Base-by-base conservation (phyloP, 169 alveolate genomes). In the Plasmodium berghei region DNA sequence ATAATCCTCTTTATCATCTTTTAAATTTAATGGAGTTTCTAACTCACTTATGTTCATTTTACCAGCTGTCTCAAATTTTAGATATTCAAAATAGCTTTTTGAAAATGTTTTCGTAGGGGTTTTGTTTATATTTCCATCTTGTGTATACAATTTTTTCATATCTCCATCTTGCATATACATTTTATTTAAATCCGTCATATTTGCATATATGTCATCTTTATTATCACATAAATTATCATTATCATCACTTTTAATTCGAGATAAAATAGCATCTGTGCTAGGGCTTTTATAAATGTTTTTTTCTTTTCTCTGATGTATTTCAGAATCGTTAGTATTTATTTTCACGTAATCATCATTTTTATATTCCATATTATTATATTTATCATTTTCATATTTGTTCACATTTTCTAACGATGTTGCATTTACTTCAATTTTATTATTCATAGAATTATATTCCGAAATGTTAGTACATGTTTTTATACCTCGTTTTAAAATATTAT, bases 11-110 rank as follows among this genome's bases (percentile, higher is more conserved):
- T 72, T 72, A 6, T 72, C 87, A 2, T 72, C 87, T 40, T 86
- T 86, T 56, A 86, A 58, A 70, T 86, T 70, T 42, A 55, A 18
- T n/a, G 91, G 91, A 0, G 91, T 86, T 62, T 86, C 91, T 52
- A 86, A 59, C 40, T 86, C 91, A 12, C 91, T 86, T 74, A 86
- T 70, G 71, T 86, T 69, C 91, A 86, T 86, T 34, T 86, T 86
- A n/a, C 91, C 91, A 9, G 91, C 91, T 86, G 91, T 86, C 71
- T 86, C 91, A 49, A 55, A 86, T 48, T 86, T 86, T 49, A 86
- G 1, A 52, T 86, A 86, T 40, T 86, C 91, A 12, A 61, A 56
- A 54, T 86, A 86, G 20, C 77, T 61, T 52, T 40, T 86, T 24
- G 91, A 86, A 9, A 67, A 83, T 24, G 73, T 86, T 42, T 86